Evolutionary conservation across 225 moss, liverwort and hornwort genomes (phyloP), one percentile per base, ranked within the genome.

Genomic region (Rhytidiadelphus loreus): DNA sequence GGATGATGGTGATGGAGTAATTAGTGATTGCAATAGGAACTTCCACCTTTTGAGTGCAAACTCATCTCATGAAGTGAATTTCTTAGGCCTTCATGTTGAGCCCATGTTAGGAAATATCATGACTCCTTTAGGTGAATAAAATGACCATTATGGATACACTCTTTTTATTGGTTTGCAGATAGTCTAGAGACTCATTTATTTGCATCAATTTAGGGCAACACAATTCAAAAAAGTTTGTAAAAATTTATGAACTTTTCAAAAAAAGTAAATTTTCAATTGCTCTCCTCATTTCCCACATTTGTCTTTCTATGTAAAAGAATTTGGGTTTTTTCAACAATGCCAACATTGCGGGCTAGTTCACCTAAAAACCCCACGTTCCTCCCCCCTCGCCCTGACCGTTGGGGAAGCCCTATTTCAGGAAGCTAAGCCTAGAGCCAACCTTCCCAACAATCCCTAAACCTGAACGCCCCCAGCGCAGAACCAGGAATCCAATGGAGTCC

Each of bases 1-100:
- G 4, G 4, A 16, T 28, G 28, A 28, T 3, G 4, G 2, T 71
- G 28, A 44, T 71, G 71, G 5, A 26, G 3, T 44, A 9, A 28
- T 28, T 16, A 28, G 9, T 44, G 5, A 44, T 0, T 16, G 2
- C 1, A 8, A 41, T 15, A 25, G 0, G 2, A 71, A n/a, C 8
- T 43, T 41, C 11, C 7, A 14, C 25, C 25, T 24, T 70, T 26
- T 71, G 25, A 26, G 3, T 69, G 2, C 26, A 26, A 71, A 70
- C 25, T 70, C 25, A 43, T 16, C 0, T 14, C 5, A 43, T 0
- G 0, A 41, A 70, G 24, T 43, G 13, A 43, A 9, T 43, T 26
- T 71, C 4, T 70, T 3, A 26, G 9, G 9, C 41, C 9, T 44
- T 72, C 6, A 44, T 29, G 0, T 72, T 28, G 6, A 29, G 17